Percentiles rank a stretch among this genome's conserved stretches.
Conservation (phyloP, 2,329 filamentous ascomycete species). For the Aspergillus hiratsukae region DNA sequence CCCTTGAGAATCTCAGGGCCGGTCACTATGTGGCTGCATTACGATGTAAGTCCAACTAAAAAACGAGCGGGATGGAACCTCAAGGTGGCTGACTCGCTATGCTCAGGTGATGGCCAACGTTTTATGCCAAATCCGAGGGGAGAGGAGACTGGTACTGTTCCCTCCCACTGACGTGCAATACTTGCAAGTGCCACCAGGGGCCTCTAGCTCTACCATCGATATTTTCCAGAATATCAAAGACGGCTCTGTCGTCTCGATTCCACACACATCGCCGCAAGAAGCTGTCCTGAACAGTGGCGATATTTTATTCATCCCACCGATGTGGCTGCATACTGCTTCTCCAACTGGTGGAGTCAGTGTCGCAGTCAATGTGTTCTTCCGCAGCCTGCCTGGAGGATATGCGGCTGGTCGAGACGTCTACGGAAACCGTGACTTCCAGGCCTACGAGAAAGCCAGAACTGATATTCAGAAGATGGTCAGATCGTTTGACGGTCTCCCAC, state of each 20-base stretch:
- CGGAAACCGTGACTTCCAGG: constrained; percentile 77
- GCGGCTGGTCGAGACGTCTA: constrained; percentile 77
- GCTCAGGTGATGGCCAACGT: constrained; percentile 77
- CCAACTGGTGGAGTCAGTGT: constrained; percentile 54
- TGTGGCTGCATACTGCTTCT: constrained; percentile 73
- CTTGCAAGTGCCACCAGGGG: constrained; percentile 68
- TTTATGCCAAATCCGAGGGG: constrained; percentile 71
- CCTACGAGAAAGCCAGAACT: constrained; percentile 74
- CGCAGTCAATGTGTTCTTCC: constrained; percentile 88
- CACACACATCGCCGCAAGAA: constrained; percentile 64
- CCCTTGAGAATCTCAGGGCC: constrained; percentile 73
- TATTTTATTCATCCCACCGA: constrained; percentile 71
- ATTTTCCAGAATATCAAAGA: constrained; percentile 53
- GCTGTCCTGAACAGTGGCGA: constrained; percentile 66
- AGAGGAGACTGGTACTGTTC: constrained; percentile 71
- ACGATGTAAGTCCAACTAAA: constrained; percentile 56
- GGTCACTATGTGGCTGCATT: constrained; percentile 86
- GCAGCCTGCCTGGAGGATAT: constrained; percentile 63
- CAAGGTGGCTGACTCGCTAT: constrained; percentile 2
- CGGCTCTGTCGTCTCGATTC: constrained; percentile 49
- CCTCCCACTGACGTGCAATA: constrained; percentile 69
- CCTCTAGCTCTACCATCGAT: constrained; percentile 74
- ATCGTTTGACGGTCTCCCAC: constrained; percentile 51
- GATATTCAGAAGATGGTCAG: constrained; percentile 63
- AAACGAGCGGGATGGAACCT: background rate